Evolutionary conservation across 352 stramenopile genomes (phyloP), one percentile per base, ranked within the genome.

Genomic region (Salisapilia sapeloensis): DNA sequence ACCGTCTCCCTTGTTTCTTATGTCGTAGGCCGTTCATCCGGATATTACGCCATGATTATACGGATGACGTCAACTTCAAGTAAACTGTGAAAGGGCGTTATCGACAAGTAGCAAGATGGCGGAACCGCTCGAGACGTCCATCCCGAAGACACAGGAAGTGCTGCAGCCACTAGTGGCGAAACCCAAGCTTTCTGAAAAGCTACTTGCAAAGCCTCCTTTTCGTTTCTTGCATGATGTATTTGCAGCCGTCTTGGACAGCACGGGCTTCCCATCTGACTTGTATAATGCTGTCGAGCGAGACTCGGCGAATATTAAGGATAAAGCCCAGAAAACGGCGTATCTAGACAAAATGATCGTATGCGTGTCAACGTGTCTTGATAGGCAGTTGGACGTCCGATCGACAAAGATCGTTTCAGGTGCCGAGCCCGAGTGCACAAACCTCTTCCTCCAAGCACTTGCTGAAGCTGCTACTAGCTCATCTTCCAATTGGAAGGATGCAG

Each of bases 201-300:
- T 98, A 26, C 66, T 98, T 25, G 52, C 57, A 43, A 97, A 96
- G 48, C 92, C 93, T 21, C 93, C 93, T 11, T 98, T 98, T 56
- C 83, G 92, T 24, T 98, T 97, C 50, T 58, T 97, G 26, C 80
- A 96, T 53, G 89, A 97, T 50, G 63, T 97, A 24, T 82, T 98
- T 36, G 62, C 76, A 28, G 84, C 79, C 29, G 53, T 98, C 23
- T 77, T 59, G 14, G 52, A 64, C 31, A 44, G 53, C 44, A 93
- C 83, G 29, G 83, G 82, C 24, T 96, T 98, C 45, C 69, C 55
- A 21, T 60, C 81, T 36, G 62, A 56, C 2, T 55, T 90, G 26
- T 93, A 90, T 53, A 91, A 71, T 41, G 60, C 62, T 47, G 72
- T 77, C 32, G 67, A 87, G 36, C 40, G 72, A 26, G 60, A 77